phyloP scores from a whole-genome alignment of 2,329 filamentous ascomycete genomes.

The Trichoderma oligosporum region DNA sequence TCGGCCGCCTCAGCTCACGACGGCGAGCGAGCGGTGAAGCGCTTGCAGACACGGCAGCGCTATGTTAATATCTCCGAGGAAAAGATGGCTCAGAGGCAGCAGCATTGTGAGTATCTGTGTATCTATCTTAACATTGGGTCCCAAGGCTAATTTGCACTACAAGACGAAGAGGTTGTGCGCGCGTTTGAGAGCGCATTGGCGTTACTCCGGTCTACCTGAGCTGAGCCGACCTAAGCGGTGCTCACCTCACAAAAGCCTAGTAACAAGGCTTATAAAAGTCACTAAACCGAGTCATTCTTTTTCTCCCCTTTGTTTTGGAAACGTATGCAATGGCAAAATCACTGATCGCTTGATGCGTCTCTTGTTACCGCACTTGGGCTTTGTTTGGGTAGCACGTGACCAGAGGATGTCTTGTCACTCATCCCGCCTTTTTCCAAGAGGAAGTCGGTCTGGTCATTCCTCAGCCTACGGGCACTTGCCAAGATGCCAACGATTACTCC shows the following conservation, averaged over 20 bases:
- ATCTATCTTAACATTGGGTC: neutral
- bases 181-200: constrained; percentile 61
- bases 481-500: neutral
- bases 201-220: constrained; percentile 42
- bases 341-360: neutral
- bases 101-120: constrained; percentile 63
- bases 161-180: constrained; percentile 53
- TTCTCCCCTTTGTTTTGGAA: neutral
- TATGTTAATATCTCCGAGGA: constrained; percentile 73
- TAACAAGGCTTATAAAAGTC: neutral
- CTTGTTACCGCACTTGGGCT: neutral
- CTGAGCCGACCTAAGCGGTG: neutral
- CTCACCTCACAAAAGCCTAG: neutral
- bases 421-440: neutral
- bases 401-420: neutral
- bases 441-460: neutral
- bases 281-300: neutral
- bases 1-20: constrained; percentile 68
- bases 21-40: constrained; percentile 70
- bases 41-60: constrained; percentile 73
- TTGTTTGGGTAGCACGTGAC: constrained; percentile 1
- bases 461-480: neutral
- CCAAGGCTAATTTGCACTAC: constrained; percentile 21
- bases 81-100: constrained; percentile 67
- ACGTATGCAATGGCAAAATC: neutral